These are phyloP conservation scores for Annona cherimola DNA, from an alignment of 164 flowering plant species.

Conservation along the genomic window DNA sequence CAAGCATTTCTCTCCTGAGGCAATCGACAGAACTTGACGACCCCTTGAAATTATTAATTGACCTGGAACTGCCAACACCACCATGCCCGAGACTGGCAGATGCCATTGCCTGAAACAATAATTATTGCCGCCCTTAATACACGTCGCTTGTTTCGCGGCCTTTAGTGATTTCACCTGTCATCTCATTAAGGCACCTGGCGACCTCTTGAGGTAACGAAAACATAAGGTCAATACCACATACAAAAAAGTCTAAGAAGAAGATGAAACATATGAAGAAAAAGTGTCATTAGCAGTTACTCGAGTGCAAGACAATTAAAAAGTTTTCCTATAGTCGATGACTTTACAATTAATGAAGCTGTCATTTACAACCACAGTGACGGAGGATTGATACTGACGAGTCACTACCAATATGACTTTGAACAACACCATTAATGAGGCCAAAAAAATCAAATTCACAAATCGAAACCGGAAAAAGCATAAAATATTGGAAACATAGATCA, in stretches of 20 bases:
- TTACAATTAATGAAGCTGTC: background rate
- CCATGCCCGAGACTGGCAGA: constrained; percentile 74
- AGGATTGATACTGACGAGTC: background rate
- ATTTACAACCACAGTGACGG: background rate
- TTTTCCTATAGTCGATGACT: background rate
- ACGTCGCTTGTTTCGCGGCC: constrained; percentile 6
- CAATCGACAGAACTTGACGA: constrained; percentile 90
- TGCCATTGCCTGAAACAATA: constrained; percentile 40
- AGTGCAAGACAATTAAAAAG: background rate
- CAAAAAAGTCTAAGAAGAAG: background rate
- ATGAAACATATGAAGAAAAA: background rate
- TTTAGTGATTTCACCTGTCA: constrained; percentile 10
- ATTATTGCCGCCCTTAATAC: constrained; percentile 22
- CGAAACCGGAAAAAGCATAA: no score
- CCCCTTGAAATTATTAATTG: constrained; percentile 53
- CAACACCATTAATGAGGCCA: no score
- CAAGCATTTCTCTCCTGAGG: constrained; percentile 88
- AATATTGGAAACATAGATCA: no score
- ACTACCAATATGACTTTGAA: background rate
- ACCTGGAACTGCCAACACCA: constrained; percentile 79
- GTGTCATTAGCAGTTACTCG: background rate
- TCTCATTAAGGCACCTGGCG: constrained; percentile 24
- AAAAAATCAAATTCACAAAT: no score
- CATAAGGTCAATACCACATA: constrained; percentile 4
- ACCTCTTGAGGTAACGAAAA: constrained; percentile 23